Base-by-base conservation (phyloP, 202 grass and related monocot genomes). In the Panicum virgatum region DNA sequence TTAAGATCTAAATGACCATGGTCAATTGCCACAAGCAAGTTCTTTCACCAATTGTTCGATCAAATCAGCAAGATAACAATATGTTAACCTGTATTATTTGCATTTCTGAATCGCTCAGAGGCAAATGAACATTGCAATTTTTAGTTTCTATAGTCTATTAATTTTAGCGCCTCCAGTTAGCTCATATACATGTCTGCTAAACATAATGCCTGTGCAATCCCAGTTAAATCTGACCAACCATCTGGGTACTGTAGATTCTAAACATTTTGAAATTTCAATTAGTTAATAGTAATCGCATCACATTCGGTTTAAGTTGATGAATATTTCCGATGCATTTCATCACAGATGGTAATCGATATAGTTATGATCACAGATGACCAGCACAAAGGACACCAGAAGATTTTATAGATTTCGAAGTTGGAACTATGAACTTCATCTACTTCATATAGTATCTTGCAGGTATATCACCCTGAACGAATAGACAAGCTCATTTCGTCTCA, bases 11-110 rank as follows among this genome's bases (percentile, higher is more conserved):
- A 40, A 52, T 44, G 8, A 30, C 9, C 45, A 73, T 39, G 48
- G 26, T 85, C 57, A 85, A 45, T 12, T 54, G 76, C 36, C 12
- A 73, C 12, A 7, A 27, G n/a, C 52, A 72, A 85, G 57, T 79
- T 72, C 54, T 62, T 71, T 22, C 32, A 53, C 6, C 51, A 42
- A 20, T 22, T 19, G 13, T 53, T 64, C 3, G 1, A 61, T 14
- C 20, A 63, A 79, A 72, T 45, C 39, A 34, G 1, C 29, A 34
- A 2, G 14, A 12, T 1, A 63, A 6, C 18, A n/a, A n/a, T n/a
- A 50, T 45, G 13, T 36, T 34, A 54, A 22, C 7, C 16, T 14
- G 30, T 13, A 54, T 29, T 64, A 22, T 26, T 51, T 48, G 16
- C 15, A 38, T 15, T 39, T 27, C 29, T 61, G 5, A 50, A 23